Conservation (phyloP, 441 rosid species). For the Populus trichocarpa region DNA sequence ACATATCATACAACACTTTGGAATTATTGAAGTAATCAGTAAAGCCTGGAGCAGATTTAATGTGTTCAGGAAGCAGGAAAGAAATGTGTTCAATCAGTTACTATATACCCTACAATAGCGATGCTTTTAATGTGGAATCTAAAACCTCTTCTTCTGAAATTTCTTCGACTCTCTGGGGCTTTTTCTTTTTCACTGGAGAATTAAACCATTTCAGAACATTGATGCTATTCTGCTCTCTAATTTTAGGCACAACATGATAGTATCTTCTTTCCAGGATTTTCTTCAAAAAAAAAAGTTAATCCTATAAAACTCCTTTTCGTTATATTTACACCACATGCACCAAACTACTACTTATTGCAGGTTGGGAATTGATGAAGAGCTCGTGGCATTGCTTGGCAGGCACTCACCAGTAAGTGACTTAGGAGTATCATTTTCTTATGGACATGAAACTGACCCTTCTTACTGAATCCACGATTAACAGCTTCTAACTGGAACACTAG, state of each 20-base stretch:
- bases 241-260: neutral
- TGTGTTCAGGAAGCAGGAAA: neutral
- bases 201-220: neutral
- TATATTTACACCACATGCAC: neutral
- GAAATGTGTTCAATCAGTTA: neutral
- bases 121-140: neutral
- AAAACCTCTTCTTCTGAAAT: neutral
- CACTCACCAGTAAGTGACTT: constrained; percentile 59
- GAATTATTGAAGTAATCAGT: neutral
- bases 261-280: neutral
- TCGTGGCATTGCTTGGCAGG: constrained; percentile 78
- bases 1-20: neutral
- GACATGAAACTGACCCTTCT: neutral
- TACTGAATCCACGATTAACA: neutral
- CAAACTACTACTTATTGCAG: constrained; percentile 30
- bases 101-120: neutral
- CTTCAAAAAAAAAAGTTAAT: neutral
- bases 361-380: constrained; percentile 96
- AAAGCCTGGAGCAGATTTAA: neutral
- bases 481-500: neutral
- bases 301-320: constrained; percentile 2
- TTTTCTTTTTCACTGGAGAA: neutral
- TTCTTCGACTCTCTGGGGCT: neutral
- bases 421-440: neutral
- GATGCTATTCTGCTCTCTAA: neutral